phyloP scores from a whole-genome alignment of 176 grass and related monocot genomes.

The Cymbopogon citratus region DNA sequence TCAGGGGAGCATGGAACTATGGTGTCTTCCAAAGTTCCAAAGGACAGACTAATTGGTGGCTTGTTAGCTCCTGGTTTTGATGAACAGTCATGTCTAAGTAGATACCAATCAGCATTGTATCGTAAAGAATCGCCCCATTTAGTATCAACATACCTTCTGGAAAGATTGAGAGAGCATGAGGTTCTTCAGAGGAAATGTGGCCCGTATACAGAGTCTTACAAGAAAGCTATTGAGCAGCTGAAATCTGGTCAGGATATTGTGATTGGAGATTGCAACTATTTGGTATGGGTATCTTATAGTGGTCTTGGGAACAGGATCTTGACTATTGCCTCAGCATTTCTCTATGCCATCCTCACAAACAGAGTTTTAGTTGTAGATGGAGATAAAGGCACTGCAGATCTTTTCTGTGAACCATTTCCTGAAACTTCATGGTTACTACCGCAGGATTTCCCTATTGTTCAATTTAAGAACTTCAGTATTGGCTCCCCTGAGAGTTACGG shows the following conservation, averaged over 20 bases:
- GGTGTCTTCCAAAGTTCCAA: slow-evolving; percentile 17
- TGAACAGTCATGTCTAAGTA: slow-evolving; percentile 56
- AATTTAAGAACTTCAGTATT: slow-evolving; percentile 36
- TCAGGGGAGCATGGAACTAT: neutral
- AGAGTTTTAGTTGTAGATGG: slow-evolving; percentile 54
- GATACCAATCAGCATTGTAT: slow-evolving; percentile 49
- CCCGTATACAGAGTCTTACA: slow-evolving; percentile 44
- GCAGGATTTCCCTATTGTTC: slow-evolving; percentile 38
- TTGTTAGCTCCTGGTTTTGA: slow-evolving; percentile 50
- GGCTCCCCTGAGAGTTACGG: slow-evolving; percentile 47
- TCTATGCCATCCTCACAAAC: slow-evolving; percentile 61
- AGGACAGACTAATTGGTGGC: slow-evolving; percentile 47
- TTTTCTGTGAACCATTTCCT: slow-evolving; percentile 79
- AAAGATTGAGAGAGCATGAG: slow-evolving; percentile 59
- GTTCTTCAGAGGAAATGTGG: slow-evolving; percentile 65
- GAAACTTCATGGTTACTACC: slow-evolving; percentile 60
- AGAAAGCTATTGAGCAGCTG: slow-evolving; percentile 47
- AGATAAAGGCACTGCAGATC: slow-evolving; percentile 31
- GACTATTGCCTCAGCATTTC: slow-evolving; percentile 52
- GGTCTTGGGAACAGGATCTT: slow-evolving; percentile 64
- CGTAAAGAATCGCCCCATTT: slow-evolving; percentile 43
- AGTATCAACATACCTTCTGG: slow-evolving; percentile 50
- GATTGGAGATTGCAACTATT: slow-evolving; percentile 45
- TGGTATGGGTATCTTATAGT: slow-evolving; percentile 63
- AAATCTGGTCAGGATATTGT: slow-evolving; percentile 30